Conservation (phyloP, 2,329 filamentous ascomycete genomes). For the Monilinia aucupariae region DNA sequence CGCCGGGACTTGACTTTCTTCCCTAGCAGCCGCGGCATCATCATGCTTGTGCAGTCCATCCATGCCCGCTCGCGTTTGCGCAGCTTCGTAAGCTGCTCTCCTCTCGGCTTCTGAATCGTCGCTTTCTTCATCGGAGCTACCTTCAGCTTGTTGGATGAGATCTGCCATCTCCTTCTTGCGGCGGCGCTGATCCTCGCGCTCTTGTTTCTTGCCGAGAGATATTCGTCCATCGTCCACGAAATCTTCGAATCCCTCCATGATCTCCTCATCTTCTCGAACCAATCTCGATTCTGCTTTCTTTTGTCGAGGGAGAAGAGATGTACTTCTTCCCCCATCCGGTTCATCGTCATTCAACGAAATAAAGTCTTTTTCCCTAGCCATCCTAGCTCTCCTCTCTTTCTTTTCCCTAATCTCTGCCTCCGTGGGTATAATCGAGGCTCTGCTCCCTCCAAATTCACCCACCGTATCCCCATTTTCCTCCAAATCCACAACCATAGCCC, state of each 20-base stretch:
- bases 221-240: constrained; percentile 82
- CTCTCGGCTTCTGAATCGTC: constrained; percentile 67
- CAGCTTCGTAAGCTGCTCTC: constrained; percentile 77
- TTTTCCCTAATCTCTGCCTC: constrained; percentile 84
- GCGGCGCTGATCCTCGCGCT: constrained; percentile 61
- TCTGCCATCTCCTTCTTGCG: constrained; percentile 75
- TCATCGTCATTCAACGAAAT: constrained; percentile 59
- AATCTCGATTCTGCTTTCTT: constrained; percentile 69
- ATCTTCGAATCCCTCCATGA: constrained; percentile 89
- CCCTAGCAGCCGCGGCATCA: constrained; percentile 36
- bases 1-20: constrained; percentile 37
- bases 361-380: constrained; percentile 68
- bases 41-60: constrained; percentile 56
- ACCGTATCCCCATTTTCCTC: constrained; percentile 20
- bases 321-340: constrained; percentile 36
- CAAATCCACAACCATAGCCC: constrained; percentile 56
- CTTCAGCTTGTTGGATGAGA: constrained; percentile 73
- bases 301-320: constrained; percentile 45
- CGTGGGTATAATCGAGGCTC: constrained; percentile 66
- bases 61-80: constrained; percentile 82
- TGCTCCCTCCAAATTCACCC: constrained; percentile 24
- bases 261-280: constrained; percentile 80
- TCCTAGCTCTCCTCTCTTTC: constrained; percentile 78
- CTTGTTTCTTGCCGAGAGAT: constrained; percentile 71
- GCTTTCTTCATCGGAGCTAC: constrained; percentile 52